Percentiles rank a stretch among this genome's conserved stretches.
phyloP scores from a whole-genome alignment of 225 moss, liverwort and hornwort genomes.

The Anthoceros angustus region DNA sequence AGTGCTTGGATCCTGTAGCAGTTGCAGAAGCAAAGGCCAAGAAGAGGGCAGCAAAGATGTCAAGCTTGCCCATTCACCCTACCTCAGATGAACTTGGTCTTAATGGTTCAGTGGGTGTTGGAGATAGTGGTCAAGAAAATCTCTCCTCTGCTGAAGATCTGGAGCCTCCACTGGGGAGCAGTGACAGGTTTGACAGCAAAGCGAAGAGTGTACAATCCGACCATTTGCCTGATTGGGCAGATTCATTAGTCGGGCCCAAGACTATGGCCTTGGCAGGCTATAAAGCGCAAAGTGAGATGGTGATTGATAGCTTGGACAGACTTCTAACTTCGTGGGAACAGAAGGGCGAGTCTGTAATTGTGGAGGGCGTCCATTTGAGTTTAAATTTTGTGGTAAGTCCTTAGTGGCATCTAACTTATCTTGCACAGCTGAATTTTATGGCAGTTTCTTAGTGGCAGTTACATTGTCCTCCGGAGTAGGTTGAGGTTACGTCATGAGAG shows the following conservation, averaged over 20 bases:
- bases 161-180: not conserved
- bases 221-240: constrained; percentile 19
- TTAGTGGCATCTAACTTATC: not conserved
- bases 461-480: too few relatives aligned
- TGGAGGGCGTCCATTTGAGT: constrained; percentile 93
- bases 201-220: not conserved
- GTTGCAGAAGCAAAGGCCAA: constrained; percentile 59
- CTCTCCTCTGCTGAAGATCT: not conserved
- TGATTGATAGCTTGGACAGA: constrained; percentile 88
- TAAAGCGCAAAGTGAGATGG: constrained; percentile 98
- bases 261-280: constrained; percentile 82
- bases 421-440: not conserved
- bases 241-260: constrained; percentile 59
- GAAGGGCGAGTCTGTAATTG: constrained; percentile 85
- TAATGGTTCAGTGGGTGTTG: constrained; percentile 17
- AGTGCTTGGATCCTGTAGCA: constrained; percentile 59
- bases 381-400: constrained; percentile 78
- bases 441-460: not conserved
- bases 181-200: not conserved
- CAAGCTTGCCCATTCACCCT: constrained; percentile 23
- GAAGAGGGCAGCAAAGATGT: constrained; percentile 53
- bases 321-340: constrained; percentile 84
- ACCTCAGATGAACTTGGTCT: constrained; percentile 10
- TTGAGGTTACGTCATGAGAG: too few relatives aligned
- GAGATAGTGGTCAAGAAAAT: constrained; percentile 9